Evolutionary conservation across 371 early-diverging fungal species (phyloP).

Genomic region (Conidiobolus incongruus): DNA sequence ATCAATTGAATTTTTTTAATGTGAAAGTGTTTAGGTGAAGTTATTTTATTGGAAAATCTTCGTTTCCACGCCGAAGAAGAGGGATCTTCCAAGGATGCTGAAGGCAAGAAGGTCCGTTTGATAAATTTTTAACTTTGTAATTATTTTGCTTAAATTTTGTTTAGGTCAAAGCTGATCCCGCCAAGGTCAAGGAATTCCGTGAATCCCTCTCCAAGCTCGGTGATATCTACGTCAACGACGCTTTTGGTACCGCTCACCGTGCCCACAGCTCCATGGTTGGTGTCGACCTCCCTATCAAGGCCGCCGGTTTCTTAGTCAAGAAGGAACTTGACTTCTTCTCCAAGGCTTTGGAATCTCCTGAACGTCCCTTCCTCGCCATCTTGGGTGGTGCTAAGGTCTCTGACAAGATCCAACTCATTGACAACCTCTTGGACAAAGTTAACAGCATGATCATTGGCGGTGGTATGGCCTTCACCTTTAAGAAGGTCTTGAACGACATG

Average conservation of each 20-base stretch:
- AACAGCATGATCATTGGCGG: slow-evolving; percentile 83
- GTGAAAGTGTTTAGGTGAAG: slow-evolving; percentile 18
- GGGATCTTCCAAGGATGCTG: slow-evolving; percentile 75
- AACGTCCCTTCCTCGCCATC: slow-evolving; percentile 90
- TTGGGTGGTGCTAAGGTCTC: slow-evolving; percentile 98
- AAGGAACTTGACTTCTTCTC: slow-evolving; percentile 97
- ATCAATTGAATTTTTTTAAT: background rate
- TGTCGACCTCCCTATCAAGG: slow-evolving; percentile 69
- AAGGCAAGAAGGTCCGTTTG: slow-evolving; percentile 44
- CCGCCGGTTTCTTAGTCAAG: slow-evolving; percentile 95
- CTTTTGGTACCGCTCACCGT: slow-evolving; percentile 97
- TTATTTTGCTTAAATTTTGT: slow-evolving; percentile 5
- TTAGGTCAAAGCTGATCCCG: slow-evolving; percentile 58
- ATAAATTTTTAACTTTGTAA: background rate
- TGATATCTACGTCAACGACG: slow-evolving; percentile 96
- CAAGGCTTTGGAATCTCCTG: slow-evolving; percentile 82
- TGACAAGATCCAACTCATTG: slow-evolving; percentile 96
- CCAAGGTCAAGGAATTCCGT: slow-evolving; percentile 67
- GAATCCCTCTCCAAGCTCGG: slow-evolving; percentile 77
- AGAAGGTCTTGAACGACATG: slow-evolving; percentile 65
- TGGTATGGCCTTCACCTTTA: slow-evolving; percentile 97
- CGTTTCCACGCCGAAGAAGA: slow-evolving; percentile 98
- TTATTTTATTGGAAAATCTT: slow-evolving; percentile 93
- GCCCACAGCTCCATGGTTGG: slow-evolving; percentile 94
- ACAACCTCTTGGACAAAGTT: slow-evolving; percentile 85